These are phyloP conservation scores for Naganishia randhawae DNA, from an alignment of 768 basidiomycete species.

Conservation along the genomic window DNA sequence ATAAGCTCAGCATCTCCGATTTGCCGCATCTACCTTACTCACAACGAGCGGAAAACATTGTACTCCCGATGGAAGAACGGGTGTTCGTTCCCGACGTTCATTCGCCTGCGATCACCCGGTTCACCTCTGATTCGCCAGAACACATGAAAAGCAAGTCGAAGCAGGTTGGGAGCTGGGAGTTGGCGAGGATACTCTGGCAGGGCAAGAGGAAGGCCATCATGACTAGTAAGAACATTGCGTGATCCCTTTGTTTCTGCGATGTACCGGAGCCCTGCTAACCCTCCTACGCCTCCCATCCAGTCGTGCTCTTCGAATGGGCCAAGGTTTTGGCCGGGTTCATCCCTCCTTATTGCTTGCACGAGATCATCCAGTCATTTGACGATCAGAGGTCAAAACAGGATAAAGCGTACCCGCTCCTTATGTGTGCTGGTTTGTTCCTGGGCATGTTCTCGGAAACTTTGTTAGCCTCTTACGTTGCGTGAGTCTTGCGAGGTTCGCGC, in stretches of 20 bases:
- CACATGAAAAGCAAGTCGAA: background rate
- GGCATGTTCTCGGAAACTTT: conserved; percentile 35
- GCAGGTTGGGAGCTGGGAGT: background rate
- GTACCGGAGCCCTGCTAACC: background rate
- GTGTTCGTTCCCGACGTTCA: conserved; percentile 1
- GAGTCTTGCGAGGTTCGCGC: conserved; percentile 12
- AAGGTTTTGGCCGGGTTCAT: conserved; percentile 7
- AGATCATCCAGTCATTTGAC: conserved; percentile 40
- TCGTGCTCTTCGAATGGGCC: background rate
- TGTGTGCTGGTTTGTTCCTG: conserved; percentile 40
- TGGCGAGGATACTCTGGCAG: background rate
- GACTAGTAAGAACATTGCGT: background rate
- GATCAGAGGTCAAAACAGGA: conserved; percentile 27
- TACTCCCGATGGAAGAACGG: background rate
- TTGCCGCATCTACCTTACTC: conserved; percentile 4
- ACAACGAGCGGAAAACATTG: background rate
- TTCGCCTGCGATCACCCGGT: background rate
- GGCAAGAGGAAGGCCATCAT: background rate
- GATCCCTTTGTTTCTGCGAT: background rate
- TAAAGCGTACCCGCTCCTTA: conserved; percentile 40
- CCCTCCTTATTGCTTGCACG: conserved; percentile 29
- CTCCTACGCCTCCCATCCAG: background rate
- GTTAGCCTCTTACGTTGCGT: conserved; percentile 19
- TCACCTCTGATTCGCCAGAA: background rate
- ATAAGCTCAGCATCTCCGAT: conserved; percentile 1